Conservation (phyloP, 2,329 filamentous ascomycete genomes). For the Arthrinium phaeospermum region DNA sequence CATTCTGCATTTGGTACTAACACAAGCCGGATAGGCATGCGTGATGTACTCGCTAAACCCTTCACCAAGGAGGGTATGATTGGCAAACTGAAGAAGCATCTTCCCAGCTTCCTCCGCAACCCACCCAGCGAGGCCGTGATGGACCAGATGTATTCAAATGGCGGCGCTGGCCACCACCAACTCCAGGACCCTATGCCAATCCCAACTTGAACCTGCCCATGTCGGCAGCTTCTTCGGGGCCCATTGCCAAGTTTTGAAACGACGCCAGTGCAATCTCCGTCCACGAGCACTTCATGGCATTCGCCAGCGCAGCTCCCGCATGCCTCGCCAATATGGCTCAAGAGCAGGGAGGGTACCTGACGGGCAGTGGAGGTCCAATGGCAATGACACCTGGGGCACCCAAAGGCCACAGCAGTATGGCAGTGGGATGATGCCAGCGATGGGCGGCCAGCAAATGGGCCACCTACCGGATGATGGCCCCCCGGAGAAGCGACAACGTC, state of each 20-base stretch:
- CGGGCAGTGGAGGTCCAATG: constrained; percentile 47
- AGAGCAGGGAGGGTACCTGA: constrained; percentile 48
- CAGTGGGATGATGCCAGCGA: constrained; percentile 47
- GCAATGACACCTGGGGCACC: constrained; percentile 45
- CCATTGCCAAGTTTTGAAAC: constrained; percentile 59
- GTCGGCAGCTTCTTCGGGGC: constrained; percentile 38
- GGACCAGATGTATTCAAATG: constrained; percentile 40
- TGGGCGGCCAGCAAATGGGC: constrained; percentile 29
- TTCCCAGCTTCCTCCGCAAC: constrained; percentile 81
- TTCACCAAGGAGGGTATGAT: constrained; percentile 90
- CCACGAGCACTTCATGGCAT: constrained; percentile 54
- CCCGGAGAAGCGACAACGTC: constrained; percentile 25
- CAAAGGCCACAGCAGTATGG: constrained; percentile 41
- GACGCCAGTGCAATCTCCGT: constrained; percentile 60
- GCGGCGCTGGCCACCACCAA: constrained; percentile 37
- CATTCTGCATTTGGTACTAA: constrained; percentile 23
- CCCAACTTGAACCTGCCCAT: constrained; percentile 41
- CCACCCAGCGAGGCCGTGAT: constrained; percentile 49
- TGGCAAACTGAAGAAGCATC: constrained; percentile 85
- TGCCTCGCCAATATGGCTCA: constrained; percentile 53
- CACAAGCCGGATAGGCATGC: constrained; percentile 73
- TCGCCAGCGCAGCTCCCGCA: constrained; percentile 60
- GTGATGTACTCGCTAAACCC: constrained; percentile 94
- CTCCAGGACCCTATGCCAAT: constrained; percentile 39
- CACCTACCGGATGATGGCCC: constrained; percentile 24